Conservation (phyloP, 1,284 basidiomycete species). For the Lignosus rhinocerotis region DNA sequence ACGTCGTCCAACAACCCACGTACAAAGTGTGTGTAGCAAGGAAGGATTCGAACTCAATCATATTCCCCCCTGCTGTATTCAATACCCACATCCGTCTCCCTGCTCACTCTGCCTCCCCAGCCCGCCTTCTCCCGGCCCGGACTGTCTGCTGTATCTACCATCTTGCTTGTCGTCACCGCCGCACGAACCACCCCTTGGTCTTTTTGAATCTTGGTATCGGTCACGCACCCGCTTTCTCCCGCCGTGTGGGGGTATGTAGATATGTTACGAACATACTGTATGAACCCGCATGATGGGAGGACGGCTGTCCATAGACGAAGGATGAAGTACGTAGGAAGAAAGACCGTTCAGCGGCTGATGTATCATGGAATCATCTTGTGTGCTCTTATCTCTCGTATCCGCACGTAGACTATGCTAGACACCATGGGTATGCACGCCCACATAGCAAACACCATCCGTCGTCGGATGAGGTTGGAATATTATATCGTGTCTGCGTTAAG, state of each 20-base stretch:
- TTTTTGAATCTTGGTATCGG: background rate
- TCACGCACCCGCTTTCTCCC: too few relatives aligned
- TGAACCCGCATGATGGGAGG: too few relatives aligned
- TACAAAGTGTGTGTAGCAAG: constrained; percentile 2
- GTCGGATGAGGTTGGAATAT: constrained; percentile 2
- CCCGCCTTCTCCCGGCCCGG: background rate
- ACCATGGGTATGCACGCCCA: background rate
- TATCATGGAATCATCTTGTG: background rate
- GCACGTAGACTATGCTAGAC: too few relatives aligned
- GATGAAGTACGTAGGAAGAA: too few relatives aligned
- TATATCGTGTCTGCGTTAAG: background rate
- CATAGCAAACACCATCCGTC: background rate
- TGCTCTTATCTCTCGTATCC: background rate
- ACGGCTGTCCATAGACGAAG: too few relatives aligned
- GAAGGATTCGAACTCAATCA: constrained; percentile 3
- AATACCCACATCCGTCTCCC: background rate
- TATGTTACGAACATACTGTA: too few relatives aligned
- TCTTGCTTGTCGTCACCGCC: background rate
- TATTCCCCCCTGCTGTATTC: background rate
- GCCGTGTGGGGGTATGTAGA: too few relatives aligned
- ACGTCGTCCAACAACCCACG: background rate
- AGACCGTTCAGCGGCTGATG: background rate
- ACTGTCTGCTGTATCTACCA: constrained; percentile 6
- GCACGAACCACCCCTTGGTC: too few relatives aligned
- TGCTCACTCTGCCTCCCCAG: background rate